Evolutionary conservation across 2,329 filamentous ascomycete species (phyloP), one percentile per base, ranked within the genome.

Genomic region (Sodiomyces alkalinus): DNA sequence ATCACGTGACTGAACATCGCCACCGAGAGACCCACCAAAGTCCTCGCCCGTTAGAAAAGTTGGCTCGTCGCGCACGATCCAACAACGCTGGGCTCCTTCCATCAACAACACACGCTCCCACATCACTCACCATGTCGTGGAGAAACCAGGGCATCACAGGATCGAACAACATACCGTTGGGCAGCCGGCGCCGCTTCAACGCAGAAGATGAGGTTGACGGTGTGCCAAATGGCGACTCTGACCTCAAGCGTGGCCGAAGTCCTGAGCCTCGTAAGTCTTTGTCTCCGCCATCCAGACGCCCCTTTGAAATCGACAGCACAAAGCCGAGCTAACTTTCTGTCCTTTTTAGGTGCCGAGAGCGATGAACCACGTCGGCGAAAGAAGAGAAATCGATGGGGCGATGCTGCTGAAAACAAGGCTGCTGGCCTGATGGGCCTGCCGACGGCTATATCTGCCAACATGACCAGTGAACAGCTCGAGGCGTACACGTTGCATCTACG

Each of bases 351-450:
- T 41, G 56, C 62, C 37, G 66, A 68, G 33, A 51, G 55, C 28
- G 86, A 94, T 56, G 87, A 82, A 33, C 72, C 78, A 37, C 81
- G 80, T 52, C 80, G 80, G 46, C 82, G 90, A 55, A 94, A 92
- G 75, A 96, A 94, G 77, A 80, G 87, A 53, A 98, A 98, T 55
- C 77, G 90, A 51, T 98, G 90, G 90, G 90, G 90, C 41, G 87
- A 96, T 56, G 82, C 82, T 36, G 79, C 83, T 31, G 90, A 98
- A 59, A 98, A 98, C 62, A 98, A 98, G 67, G 90, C 90, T 34
- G 90, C 90, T 33, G 90, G 90, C 40, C 68, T 98, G 37, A 96
- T 98, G 86, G 90, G 90, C 33, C 68, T 98, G 41, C 85, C 90
- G 17, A 98, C 90, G 11, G 83, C 87, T 47, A 96, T 98, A 53